phyloP scores from a whole-genome alignment of 495 filamentous ascomycete species.

The Trichoderma reesei region DNA sequence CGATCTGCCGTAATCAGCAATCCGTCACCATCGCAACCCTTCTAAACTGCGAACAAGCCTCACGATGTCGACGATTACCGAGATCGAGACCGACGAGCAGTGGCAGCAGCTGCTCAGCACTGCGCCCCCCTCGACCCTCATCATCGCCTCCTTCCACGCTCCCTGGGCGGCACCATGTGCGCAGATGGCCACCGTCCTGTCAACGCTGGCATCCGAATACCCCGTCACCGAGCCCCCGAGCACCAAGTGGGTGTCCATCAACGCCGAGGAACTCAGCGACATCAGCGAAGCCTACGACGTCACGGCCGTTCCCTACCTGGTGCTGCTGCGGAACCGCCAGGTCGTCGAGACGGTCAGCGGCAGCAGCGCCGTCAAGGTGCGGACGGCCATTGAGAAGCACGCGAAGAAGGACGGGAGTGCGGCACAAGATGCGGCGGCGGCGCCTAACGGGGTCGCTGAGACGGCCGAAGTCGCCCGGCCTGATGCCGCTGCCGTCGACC shows the following conservation, averaged over 20 bases:
- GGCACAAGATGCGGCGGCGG: slow-evolving; percentile 17
- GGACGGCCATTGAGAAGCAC: slow-evolving; percentile 72
- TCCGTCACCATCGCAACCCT: not conserved
- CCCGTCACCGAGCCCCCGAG: slow-evolving; percentile 51
- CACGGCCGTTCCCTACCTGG: slow-evolving; percentile 83
- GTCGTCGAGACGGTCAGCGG: slow-evolving; percentile 76
- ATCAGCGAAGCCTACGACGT: slow-evolving; percentile 86
- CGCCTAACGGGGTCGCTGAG: slow-evolving; percentile 21
- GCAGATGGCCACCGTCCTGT: slow-evolving; percentile 83
- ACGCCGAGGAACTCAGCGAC: slow-evolving; percentile 83
- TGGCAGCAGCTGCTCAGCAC: slow-evolving; percentile 57
- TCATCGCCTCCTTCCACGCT: slow-evolving; percentile 86
- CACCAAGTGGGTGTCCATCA: slow-evolving; percentile 74
- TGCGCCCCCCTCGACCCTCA: slow-evolving; percentile 55
- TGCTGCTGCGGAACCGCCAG: slow-evolving; percentile 60
- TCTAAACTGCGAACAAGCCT: not conserved
- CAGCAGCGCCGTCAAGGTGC: slow-evolving; percentile 73
- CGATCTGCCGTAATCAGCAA: not conserved
- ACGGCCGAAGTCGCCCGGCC: slow-evolving; percentile 15
- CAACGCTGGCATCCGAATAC: slow-evolving; percentile 74
- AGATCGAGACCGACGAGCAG: slow-evolving; percentile 57
- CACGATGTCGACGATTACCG: slow-evolving; percentile 60
- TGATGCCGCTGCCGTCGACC: slow-evolving; percentile 27
- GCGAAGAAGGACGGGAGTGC: slow-evolving; percentile 32
- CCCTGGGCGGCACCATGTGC: slow-evolving; percentile 95